A percentile compares a stretch with the other conserved stretches of the same genome.
phyloP scores from a whole-genome alignment of 2,329 filamentous ascomycete genomes.

The Dichotomopilus funicola region DNA sequence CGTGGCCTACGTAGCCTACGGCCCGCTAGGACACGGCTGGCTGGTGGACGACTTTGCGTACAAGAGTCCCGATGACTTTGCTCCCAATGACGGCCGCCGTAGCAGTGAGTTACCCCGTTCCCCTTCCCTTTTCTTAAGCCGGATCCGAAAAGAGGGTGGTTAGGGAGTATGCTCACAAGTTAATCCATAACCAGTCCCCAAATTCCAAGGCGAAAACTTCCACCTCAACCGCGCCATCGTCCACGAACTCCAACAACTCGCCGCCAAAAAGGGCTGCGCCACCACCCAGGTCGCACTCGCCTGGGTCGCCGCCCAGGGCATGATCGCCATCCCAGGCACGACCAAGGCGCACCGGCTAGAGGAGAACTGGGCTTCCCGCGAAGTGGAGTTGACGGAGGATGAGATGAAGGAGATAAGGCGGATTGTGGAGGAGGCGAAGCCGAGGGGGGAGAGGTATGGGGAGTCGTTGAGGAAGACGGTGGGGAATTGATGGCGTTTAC shows the following conservation, averaged over 20 bases:
- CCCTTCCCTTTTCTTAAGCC: not conserved
- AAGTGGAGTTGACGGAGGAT: constrained; percentile 1
- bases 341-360: constrained; percentile 4
- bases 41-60: constrained; percentile 7
- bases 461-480: not conserved
- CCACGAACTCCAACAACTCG: not conserved
- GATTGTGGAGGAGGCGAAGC: constrained; percentile 3
- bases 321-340: constrained; percentile 3
- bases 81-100: not conserved
- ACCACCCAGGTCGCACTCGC: constrained; percentile 5
- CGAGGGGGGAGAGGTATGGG: not conserved
- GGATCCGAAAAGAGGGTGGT: not conserved
- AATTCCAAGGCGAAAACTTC: constrained; percentile 8
- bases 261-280: constrained; percentile 4
- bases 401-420: constrained; percentile 2
- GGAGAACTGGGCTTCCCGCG: constrained; percentile 5
- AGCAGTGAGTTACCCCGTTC: not conserved
- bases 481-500: not conserved
- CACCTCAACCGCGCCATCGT: constrained; percentile 2
- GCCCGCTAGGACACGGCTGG: constrained; percentile 5
- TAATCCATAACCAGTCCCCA: not conserved
- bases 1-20: constrained; percentile 2
- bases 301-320: constrained; percentile 6
- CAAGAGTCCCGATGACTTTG: constrained; percentile 2
- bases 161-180: too few species aligned